Evolutionary conservation across 495 filamentous ascomycete genomes (phyloP).

Genomic region (Jackrogersella multiformis): DNA sequence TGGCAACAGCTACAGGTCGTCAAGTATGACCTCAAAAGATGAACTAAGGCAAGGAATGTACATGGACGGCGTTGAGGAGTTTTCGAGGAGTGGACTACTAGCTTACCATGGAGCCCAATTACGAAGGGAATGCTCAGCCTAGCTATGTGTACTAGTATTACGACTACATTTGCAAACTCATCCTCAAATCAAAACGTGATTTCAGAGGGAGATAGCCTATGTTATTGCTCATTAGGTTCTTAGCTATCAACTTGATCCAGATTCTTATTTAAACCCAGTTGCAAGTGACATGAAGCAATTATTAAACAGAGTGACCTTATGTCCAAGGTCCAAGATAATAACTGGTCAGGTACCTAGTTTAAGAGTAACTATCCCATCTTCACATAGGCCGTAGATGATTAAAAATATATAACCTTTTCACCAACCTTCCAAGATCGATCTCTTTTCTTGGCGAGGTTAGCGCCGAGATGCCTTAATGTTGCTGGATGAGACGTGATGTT

Average conservation of each 20-base stretch:
- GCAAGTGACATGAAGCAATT: too few species aligned
- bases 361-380: not conserved
- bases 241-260: not conserved
- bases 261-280: too few species aligned
- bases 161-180: not conserved
- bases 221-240: not conserved
- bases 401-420: not conserved
- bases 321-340: not conserved
- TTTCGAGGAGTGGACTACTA: not conserved
- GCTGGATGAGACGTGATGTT: slow-evolving; percentile 12
- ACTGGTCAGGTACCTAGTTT: too few species aligned
- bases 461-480: not conserved
- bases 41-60: not conserved
- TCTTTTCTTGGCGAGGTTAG: not conserved
- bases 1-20: not conserved
- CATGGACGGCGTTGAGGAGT: slow-evolving; percentile 9
- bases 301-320: too few species aligned
- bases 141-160: not conserved
- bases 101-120: not conserved
- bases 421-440: not conserved
- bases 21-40: not conserved
- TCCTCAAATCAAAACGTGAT: not conserved
- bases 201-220: too few species aligned
- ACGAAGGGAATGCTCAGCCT: not conserved
- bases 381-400: not conserved